Percentiles rank a stretch among this genome's conserved stretches.
Conservation (phyloP, 495 filamentous ascomycete genomes). For the Annulohypoxylon nitens region DNA sequence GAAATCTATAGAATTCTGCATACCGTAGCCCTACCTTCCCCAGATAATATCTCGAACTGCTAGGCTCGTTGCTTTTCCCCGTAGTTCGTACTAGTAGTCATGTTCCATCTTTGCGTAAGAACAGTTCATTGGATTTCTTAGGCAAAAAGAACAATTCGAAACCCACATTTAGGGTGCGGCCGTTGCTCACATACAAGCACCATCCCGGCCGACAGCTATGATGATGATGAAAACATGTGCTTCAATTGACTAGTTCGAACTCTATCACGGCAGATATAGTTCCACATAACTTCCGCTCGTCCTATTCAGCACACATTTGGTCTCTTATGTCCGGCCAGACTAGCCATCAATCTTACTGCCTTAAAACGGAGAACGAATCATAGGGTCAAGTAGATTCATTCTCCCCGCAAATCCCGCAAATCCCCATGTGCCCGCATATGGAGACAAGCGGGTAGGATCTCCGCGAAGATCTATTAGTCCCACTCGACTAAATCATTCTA, state of each 20-base stretch:
- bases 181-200: not conserved
- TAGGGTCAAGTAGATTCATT: not conserved
- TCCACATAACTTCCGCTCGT: not conserved
- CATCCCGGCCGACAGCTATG: not conserved
- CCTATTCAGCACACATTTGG: not conserved
- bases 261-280: not conserved
- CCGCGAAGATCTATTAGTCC: not conserved
- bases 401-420: not conserved
- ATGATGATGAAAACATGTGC: not conserved
- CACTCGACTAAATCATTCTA: not conserved
- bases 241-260: not conserved
- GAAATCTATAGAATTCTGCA: not conserved
- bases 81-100: not conserved
- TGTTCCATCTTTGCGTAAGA: not conserved
- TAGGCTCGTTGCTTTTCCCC: too few relatives aligned
- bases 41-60: too few relatives aligned
- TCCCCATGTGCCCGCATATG: not conserved
- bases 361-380: not conserved
- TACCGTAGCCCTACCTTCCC: too few relatives aligned
- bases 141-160: not conserved
- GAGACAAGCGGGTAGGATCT: not conserved
- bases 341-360: not conserved
- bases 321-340: not conserved
- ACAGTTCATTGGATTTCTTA: not conserved
- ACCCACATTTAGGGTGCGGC: not conserved